Conservation (phyloP, 1,284 basidiomycete species). For the Trichosporon ovoides region DNA sequence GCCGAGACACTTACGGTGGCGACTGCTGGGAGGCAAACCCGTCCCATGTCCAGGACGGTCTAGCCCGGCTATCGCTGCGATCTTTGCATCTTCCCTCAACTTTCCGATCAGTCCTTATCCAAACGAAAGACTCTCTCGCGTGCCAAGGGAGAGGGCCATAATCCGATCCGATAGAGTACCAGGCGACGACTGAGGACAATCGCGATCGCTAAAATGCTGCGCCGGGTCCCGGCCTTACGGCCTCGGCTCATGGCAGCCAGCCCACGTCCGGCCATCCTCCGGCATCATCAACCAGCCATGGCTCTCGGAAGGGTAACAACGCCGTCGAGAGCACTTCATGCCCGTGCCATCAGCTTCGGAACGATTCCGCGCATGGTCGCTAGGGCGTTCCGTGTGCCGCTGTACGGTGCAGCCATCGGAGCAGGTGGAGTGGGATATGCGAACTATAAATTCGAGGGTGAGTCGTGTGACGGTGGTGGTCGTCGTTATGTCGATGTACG, state of each 20-base stretch:
- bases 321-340: conserved; percentile 50
- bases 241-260: conserved; percentile 11
- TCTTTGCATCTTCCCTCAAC: neutral
- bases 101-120: neutral
- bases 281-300: neutral
- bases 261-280: neutral
- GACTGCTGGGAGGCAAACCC: neutral
- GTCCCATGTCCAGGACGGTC: neutral
- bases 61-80: neutral
- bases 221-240: conserved; percentile 17
- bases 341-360: conserved; percentile 71
- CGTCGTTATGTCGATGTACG: neutral
- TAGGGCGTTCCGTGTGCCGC: conserved; percentile 74
- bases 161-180: neutral
- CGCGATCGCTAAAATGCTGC: conserved; percentile 13
- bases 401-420: conserved; percentile 77
- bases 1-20: conserved; percentile 6
- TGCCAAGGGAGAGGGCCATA: neutral
- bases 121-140: neutral
- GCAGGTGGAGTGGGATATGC: conserved; percentile 87
- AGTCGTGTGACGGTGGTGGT: conserved; percentile 27
- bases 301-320: conserved; percentile 12
- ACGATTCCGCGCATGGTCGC: conserved; percentile 76
- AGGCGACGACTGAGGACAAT: neutral
- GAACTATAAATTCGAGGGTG: conserved; percentile 89